A percentile compares a stretch with the other conserved stretches of the same genome.
Evolutionary conservation across 73 alveolate genomes (phyloP).

Genomic region (Effrenium voratum): DNA sequence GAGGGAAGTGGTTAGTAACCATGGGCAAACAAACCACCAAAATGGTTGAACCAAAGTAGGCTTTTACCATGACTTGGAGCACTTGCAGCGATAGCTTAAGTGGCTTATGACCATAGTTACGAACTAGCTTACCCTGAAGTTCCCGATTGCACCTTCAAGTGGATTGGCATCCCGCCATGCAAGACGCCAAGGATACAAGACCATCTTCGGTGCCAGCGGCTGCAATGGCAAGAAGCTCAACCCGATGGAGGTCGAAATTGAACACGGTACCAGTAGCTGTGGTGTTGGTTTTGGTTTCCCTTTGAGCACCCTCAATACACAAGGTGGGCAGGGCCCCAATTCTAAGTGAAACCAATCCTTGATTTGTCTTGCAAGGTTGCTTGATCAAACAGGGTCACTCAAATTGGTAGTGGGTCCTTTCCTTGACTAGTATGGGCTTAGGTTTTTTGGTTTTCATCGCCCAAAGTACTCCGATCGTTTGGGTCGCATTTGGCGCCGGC

Average conservation of each 20-base stretch:
- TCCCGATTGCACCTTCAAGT: neutral
- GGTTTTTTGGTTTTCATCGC: neutral
- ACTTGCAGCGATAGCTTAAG: neutral
- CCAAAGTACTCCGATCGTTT: neutral
- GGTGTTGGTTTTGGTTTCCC: neutral
- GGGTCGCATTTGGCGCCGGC: neutral
- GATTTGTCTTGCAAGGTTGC: neutral
- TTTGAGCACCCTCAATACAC: neutral
- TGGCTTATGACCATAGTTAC: no score
- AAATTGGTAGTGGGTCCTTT: neutral
- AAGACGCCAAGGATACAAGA: slow-evolving; percentile 22
- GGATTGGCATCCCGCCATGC: neutral
- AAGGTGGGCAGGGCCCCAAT: neutral
- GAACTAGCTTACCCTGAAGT: neutral
- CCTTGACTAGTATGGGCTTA: neutral
- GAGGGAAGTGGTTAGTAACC: neutral
- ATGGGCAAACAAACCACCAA: neutral
- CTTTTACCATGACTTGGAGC: neutral
- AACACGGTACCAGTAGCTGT: neutral
- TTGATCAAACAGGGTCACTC: neutral
- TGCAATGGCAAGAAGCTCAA: neutral
- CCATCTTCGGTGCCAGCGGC: slow-evolving; percentile 74
- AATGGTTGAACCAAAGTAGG: neutral
- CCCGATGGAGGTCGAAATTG: neutral
- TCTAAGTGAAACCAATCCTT: neutral